These are phyloP conservation scores for Dalbergia cultrata DNA, from an alignment of 306 rosid genomes.

Conservation along the genomic window DNA sequence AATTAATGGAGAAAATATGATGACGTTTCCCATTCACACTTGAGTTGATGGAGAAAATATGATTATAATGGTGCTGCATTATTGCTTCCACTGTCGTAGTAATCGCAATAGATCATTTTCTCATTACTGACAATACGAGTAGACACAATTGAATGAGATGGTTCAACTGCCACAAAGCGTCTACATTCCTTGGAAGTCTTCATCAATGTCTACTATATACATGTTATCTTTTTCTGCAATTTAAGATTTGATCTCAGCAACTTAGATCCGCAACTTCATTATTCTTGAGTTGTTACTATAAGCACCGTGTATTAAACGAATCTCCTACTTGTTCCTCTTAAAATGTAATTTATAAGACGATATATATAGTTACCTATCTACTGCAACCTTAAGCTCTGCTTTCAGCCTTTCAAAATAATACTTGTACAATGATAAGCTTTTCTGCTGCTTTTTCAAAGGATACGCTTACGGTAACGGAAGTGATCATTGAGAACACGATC, in stretches of 20 bases:
- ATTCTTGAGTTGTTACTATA: not conserved
- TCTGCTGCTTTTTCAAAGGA: not conserved
- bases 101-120: slow-evolving; percentile 21
- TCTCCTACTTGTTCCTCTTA: not conserved
- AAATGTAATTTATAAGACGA: no score
- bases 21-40: slow-evolving; percentile 51
- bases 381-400: no score
- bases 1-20: slow-evolving; percentile 51
- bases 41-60: slow-evolving; percentile 44
- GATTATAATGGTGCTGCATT: slow-evolving; percentile 47
- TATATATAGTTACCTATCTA: no score
- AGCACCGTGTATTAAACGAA: not conserved
- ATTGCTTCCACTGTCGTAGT: slow-evolving; percentile 41
- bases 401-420: not conserved
- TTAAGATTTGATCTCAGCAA: slow-evolving; percentile 18
- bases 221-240: not conserved
- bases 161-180: slow-evolving; percentile 37
- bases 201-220: not conserved
- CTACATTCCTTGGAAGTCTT: slow-evolving; percentile 19
- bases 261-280: not conserved
- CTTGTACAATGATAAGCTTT: not conserved
- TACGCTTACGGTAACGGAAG: not conserved
- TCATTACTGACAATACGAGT: slow-evolving; percentile 9
- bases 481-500: not conserved
- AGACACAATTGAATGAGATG: not conserved